Conservation (phyloP, 371 early-diverging fungal species). For the Rhizopus sp. region DNA sequence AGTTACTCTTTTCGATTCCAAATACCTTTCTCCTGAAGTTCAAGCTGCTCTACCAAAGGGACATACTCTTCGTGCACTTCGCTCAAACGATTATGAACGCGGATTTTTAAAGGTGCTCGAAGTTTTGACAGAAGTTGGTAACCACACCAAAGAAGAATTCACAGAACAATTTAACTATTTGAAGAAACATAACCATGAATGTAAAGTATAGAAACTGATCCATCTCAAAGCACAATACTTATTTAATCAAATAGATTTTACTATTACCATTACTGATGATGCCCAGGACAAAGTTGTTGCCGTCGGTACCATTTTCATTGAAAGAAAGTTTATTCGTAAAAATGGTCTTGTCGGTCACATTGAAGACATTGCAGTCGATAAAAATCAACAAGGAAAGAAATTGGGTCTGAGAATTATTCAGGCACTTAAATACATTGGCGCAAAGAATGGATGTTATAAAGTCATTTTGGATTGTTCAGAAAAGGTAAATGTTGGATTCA, state of each 20-base stretch:
- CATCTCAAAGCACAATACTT: neutral
- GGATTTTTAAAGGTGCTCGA: slow-evolving; percentile 72
- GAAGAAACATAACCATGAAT: slow-evolving; percentile 74
- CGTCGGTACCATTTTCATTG: slow-evolving; percentile 94
- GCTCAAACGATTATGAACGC: slow-evolving; percentile 79
- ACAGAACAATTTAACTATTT: slow-evolving; percentile 74
- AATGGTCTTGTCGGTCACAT: slow-evolving; percentile 87
- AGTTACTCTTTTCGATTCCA: slow-evolving; percentile 56
- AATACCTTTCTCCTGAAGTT: slow-evolving; percentile 77
- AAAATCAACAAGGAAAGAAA: slow-evolving; percentile 93
- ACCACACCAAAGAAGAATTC: slow-evolving; percentile 69
- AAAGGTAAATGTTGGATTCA: slow-evolving; percentile 18
- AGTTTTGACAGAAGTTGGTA: slow-evolving; percentile 79
- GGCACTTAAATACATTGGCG: slow-evolving; percentile 70
- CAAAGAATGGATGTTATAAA: slow-evolving; percentile 69
- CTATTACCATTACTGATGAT: slow-evolving; percentile 84
- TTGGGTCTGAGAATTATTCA: slow-evolving; percentile 75
- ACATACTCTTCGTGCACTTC: slow-evolving; percentile 83
- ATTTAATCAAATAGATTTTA: slow-evolving; percentile 50
- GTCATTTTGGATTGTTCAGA: slow-evolving; percentile 56
- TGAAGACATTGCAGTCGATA: slow-evolving; percentile 94
- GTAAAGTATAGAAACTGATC: slow-evolving; percentile 37
- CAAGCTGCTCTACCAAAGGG: slow-evolving; percentile 75
- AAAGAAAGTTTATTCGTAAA: slow-evolving; percentile 93
- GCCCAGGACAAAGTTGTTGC: slow-evolving; percentile 73